Conservation (phyloP, 1,139 yeast genomes). For the Eremothecium gossypii region DNA sequence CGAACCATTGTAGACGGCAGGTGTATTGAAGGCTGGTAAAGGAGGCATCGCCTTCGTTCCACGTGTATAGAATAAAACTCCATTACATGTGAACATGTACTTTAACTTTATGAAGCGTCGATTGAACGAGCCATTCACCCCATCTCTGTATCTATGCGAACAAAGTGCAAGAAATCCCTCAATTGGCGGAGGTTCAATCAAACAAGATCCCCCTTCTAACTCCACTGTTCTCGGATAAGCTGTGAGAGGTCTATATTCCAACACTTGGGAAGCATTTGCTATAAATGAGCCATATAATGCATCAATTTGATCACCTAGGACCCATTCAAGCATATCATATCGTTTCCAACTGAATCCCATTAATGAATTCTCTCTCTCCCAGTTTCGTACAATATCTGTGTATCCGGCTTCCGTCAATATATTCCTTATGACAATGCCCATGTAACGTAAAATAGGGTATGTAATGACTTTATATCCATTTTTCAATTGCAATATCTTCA, state of each 20-base stretch:
- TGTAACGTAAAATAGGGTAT: constrained; percentile 15
- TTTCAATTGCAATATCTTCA: constrained; percentile 10
- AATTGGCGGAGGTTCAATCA: constrained; percentile 52
- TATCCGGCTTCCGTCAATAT: constrained; percentile 20
- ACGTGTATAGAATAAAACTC: constrained; percentile 50
- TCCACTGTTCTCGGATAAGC: constrained; percentile 36
- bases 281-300: constrained; percentile 9
- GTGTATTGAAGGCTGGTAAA: constrained; percentile 32
- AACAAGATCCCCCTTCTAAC: constrained; percentile 11
- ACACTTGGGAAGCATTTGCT: constrained; percentile 11
- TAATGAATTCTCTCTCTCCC: constrained; percentile 23
- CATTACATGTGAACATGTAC: constrained; percentile 57
- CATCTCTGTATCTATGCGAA: constrained; percentile 34
- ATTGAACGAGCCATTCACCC: constrained; percentile 1
- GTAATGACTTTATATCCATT: constrained; percentile 17
- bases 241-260: constrained; percentile 36
- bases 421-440: constrained; percentile 14
- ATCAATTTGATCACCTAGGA: constrained; percentile 35
- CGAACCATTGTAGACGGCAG: constrained; percentile 26
- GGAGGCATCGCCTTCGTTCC: constrained; percentile 58
- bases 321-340: constrained; percentile 75
- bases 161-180: constrained; percentile 69
- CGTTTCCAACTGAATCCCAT: constrained; percentile 54
- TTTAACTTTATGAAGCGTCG: constrained; percentile 37
- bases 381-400: constrained; percentile 11